Evolutionary conservation across 495 filamentous ascomycete species (phyloP).

Genomic region (Chaetomium tenue): DNA sequence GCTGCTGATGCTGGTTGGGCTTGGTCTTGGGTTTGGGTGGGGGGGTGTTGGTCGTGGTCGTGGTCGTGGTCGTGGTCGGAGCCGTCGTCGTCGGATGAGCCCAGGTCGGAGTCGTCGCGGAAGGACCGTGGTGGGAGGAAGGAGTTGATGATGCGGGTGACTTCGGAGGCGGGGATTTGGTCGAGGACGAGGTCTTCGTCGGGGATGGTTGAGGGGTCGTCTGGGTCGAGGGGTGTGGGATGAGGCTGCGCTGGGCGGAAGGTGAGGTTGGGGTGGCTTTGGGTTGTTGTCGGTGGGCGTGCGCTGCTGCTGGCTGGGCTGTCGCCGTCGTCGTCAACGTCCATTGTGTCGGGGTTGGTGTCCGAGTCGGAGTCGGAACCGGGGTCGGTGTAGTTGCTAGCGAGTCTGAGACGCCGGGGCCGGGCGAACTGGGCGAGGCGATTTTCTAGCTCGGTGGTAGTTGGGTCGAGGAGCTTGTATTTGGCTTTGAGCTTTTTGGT

Average conservation of each 20-base stretch:
- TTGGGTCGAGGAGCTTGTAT: slow-evolving; percentile 1
- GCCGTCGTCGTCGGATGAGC: slow-evolving; percentile 7
- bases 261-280: slow-evolving; percentile 1
- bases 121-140: neutral
- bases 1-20: neutral
- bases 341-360: slow-evolving; percentile 8
- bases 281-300: neutral
- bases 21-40: neutral
- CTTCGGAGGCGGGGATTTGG: slow-evolving; percentile 8
- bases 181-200: slow-evolving; percentile 17
- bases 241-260: neutral
- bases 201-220: slow-evolving; percentile 6
- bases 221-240: neutral
- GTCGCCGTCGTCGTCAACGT: neutral
- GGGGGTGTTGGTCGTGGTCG: neutral
- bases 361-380: neutral
- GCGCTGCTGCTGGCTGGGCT: neutral
- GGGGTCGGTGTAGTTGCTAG: neutral
- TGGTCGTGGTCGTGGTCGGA: neutral
- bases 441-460: neutral
- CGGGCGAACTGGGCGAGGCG: slow-evolving; percentile 7
- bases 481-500: neutral
- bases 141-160: slow-evolving; percentile 9
- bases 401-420: neutral
- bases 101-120: neutral